These are phyloP conservation scores for Alternaria gansuensis DNA, from an alignment of 2,329 filamentous ascomycete genomes.

Conservation along the genomic window DNA sequence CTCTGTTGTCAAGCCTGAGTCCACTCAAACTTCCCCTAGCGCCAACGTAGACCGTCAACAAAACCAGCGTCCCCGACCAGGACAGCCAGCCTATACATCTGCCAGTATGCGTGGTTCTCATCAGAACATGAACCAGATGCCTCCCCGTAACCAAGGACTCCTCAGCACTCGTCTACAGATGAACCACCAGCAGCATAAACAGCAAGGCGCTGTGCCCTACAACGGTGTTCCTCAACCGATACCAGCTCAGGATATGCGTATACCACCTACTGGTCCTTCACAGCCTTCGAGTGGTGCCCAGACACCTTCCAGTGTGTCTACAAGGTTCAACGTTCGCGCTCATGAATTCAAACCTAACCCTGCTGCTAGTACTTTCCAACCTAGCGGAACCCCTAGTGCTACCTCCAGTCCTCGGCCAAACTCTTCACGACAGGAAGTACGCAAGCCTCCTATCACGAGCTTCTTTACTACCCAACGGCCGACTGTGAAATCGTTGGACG, in stretches of 20 bases:
- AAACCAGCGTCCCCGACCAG: conserved; percentile 56
- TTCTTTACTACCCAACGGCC: conserved; percentile 77
- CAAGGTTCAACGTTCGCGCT: conserved; percentile 68
- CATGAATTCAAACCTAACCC: conserved; percentile 87
- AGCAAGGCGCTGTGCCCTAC: conserved; percentile 50
- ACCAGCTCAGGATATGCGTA: conserved; percentile 71
- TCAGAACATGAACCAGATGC: conserved; percentile 53
- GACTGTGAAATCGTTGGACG: conserved; percentile 61
- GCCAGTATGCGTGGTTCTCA: conserved; percentile 55
- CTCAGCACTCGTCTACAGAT: conserved; percentile 62
- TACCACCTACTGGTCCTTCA: conserved; percentile 76
- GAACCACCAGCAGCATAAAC: conserved; percentile 63
- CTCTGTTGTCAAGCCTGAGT: conserved; percentile 50
- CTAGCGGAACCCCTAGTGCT: conserved; percentile 67
- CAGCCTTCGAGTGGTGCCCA: conserved; percentile 60
- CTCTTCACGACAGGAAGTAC: conserved; percentile 45
- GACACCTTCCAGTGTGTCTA: conserved; percentile 63
- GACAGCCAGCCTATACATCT: conserved; percentile 53
- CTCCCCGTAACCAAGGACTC: conserved; percentile 55
- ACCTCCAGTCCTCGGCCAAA: conserved; percentile 75
- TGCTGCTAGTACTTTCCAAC: conserved; percentile 82
- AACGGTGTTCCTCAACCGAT: conserved; percentile 65
- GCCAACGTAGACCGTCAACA: conserved; percentile 57
- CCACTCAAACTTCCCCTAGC: conserved; percentile 42
- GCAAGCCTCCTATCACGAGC: conserved; percentile 50